Evolutionary conservation across 2,329 filamentous ascomycete genomes (phyloP), one percentile per base, ranked within the genome.

Genomic region (Claviceps sp.): DNA sequence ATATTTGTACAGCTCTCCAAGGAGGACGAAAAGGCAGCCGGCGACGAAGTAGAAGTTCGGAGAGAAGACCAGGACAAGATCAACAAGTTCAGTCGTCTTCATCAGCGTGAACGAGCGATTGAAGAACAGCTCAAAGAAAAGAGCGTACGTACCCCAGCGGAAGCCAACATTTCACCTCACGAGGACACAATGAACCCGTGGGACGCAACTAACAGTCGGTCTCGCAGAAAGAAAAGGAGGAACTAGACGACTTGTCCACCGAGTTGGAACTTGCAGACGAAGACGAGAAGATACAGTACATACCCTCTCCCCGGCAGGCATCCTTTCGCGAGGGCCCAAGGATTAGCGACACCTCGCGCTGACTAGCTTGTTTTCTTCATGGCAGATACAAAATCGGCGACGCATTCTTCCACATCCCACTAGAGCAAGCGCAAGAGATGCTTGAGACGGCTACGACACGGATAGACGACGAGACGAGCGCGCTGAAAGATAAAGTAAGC

Each of bases 1-100:
- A 30, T 8, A 24, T 5, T 30, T 37, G 30, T 45, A 24, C 63
- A 97, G 93, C 85, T 98, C 59, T 88, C 88, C 46, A 94, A 88
- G 65, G 91, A 95, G 67, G 91, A 97, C 62, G 93, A 98, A 70
- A 42, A 52, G 20, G 84, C 82, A 54, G 75, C 82, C 20, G 78
- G 81, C 55, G 86, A 93, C 59, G 93, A 98, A 65, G 85, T 89
- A 61, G 87, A 96, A 69, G 93, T 98, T 54, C 86, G 93, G 55
- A 86, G 90, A 63, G 90, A 97, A 67, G 93, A 98, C 67, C 93
- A 98, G 70, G 90, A 97, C 72, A 95, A 93, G 72, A 98, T 98
- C 80, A 98, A 98, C 72, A 85, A 83, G 58, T 98, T 98, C 76
- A 96, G 90, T 69, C 84, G 89, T 45, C 75, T 98, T 56, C 93